Base-by-base conservation (phyloP, 2,329 filamentous ascomycete genomes). In the Thielaviopsis euricoi region DNA sequence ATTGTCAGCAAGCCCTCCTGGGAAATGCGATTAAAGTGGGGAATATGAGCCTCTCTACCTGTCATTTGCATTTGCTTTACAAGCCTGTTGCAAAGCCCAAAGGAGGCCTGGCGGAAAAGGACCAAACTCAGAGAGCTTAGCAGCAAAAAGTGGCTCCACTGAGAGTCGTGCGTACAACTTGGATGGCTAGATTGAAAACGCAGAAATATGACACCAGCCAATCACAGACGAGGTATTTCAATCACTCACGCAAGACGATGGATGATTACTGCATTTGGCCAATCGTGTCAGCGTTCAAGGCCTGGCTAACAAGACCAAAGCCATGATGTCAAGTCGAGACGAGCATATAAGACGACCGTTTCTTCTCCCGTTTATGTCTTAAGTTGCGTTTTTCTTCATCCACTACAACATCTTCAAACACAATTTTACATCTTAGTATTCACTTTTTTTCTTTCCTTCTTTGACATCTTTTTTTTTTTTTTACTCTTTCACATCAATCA, bases 161-260 rank as follows among this genome's bases (percentile, higher is more conserved):
- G 22, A 22, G 9, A 22, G n/a, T 49, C 53, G 25, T 19, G n/a
- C 55, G 29, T 55, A 33, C 7, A 33, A 22, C 37, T 49, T 26
- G 29, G 25, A 57, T 50, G 43, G 55, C 48, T 54, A 23, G 53
- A 57, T 48, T 15, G 43, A 21, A 33, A 57, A 22, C 55, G 55
- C 37, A 43, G 37, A 7, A 12, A 43, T 4, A n/a, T 43, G 13
- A 5, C 13, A 3, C 23, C 48, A 33, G 22, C 58, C 58, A 60
- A 60, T 60, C 58, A 60, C 17, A 60, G 22, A 12, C n/a, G 26
- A 55, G 29, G 58, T 60, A 60, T 60, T 60, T 60, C 52, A 55
- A 59, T 56, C 50, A 57, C 52, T 55, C 55, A 60, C 50, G 46
- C 58, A 60, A 55, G 37, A 46, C 22, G 52, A 59, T 53, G 23